These are phyloP conservation scores for Fusarium poae DNA, from an alignment of 2,329 filamentous ascomycete species.

Conservation along the genomic window DNA sequence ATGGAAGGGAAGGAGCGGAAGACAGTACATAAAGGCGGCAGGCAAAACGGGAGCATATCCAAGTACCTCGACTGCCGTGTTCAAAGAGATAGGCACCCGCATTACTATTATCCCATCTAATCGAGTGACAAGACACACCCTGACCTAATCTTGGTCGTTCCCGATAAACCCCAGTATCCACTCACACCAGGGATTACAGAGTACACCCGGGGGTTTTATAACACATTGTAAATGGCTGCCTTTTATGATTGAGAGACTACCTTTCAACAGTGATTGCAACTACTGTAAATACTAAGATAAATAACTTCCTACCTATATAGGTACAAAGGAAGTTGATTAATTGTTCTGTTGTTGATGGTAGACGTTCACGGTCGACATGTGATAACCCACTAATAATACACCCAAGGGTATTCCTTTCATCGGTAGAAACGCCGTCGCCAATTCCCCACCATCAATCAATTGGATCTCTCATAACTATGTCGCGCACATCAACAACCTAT, in stretches of 20 bases:
- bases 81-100: slow-evolving; percentile 38
- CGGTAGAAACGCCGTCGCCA: slow-evolving; percentile 16
- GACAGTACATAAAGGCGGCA: slow-evolving; percentile 4
- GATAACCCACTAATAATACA: slow-evolving; percentile 15
- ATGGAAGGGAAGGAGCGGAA: neutral
- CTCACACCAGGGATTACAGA: slow-evolving; percentile 20
- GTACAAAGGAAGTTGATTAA: no score
- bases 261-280: no score
- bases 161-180: slow-evolving; percentile 42
- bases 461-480: slow-evolving; percentile 24
- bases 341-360: neutral
- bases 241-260: neutral
- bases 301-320: no score
- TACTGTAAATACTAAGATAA: no score
- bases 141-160: slow-evolving; percentile 41
- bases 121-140: slow-evolving; percentile 40
- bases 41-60: slow-evolving; percentile 16
- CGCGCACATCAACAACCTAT: slow-evolving; percentile 26
- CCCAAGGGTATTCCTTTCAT: slow-evolving; percentile 20
- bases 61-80: slow-evolving; percentile 26
- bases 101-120: slow-evolving; percentile 45
- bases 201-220: neutral
- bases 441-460: slow-evolving; percentile 29
- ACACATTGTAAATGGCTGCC: neutral
- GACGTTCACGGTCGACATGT: neutral